Evolutionary conservation across 2,329 filamentous ascomycete species (phyloP), one percentile per base, ranked within the genome.

Genomic region (Coleophoma eucalyptorum): DNA sequence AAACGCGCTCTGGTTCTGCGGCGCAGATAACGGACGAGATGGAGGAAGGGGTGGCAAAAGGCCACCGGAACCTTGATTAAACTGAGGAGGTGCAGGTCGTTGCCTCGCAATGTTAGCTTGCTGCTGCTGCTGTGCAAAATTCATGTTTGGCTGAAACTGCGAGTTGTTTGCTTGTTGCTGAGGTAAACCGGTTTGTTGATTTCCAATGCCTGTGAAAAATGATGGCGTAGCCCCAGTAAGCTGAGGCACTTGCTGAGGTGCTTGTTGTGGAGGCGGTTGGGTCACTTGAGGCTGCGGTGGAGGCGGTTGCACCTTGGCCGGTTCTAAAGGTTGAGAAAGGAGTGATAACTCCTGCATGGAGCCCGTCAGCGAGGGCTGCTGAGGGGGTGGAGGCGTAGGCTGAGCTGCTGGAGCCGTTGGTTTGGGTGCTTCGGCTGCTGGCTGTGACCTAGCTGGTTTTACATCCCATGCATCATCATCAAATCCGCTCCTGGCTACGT

Each of bases 391-490:
- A 16, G 75, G 62, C 13, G 71, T 60, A 15, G 72, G 62, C 19
- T 76, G 60, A 32, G 71, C 65, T 44, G 75, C 57, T 40, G 66
- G 51, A 32, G 69, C 43, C 50, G 64, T 66, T 48, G 58, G 54
- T 26, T 69, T 58, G 33, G 75, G 65, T 43, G 72, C 60, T 33
- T 70, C 55, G 52, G 67, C 57, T 41, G 35, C 69, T 54, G 58
- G 72, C 57, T 57, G 56, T 46, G 84, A 80, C 65, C 84, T 87
- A 13, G 87, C 81, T 16, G 90, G 89, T 72, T 97, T 97, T 46
- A 96, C 87, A 62, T 95, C 90, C 94, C 94, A 99, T 8, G 94
- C 94, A 73, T 97, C 90, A 64, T 97, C 94, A 47, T 99, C 94
- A 63, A 97, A 97, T 3, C 90, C 90, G 52, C 76, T 73, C 40